These are phyloP conservation scores for Candida adriatica DNA, from an alignment of 805 yeast species.

Conservation along the genomic window DNA sequence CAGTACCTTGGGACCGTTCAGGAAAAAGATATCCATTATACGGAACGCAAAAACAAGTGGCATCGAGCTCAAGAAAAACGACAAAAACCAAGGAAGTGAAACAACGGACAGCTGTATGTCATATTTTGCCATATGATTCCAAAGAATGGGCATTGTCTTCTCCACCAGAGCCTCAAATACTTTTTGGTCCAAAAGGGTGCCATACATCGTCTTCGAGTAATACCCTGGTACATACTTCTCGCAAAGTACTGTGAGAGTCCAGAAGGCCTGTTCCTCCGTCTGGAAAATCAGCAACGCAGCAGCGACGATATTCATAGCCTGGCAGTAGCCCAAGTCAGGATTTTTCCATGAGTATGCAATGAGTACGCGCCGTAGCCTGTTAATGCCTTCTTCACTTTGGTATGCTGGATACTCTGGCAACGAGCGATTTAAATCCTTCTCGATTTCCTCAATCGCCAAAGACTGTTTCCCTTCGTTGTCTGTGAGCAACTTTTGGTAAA, in stretches of 20 bases:
- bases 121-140: conserved; percentile 69
- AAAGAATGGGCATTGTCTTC: conserved; percentile 80
- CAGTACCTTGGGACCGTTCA: conserved; percentile 81
- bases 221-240: conserved; percentile 90
- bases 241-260: conserved; percentile 80
- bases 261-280: conserved; percentile 96
- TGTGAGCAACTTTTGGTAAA: conserved; percentile 50
- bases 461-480: conserved; percentile 61
- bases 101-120: conserved; percentile 93
- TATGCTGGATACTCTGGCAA: conserved; percentile 95
- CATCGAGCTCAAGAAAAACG: conserved; percentile 86
- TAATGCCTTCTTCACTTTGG: conserved; percentile 80
- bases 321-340: conserved; percentile 97
- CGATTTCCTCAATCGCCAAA: conserved; percentile 91
- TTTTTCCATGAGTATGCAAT: conserved; percentile 96
- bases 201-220: conserved; percentile 96
- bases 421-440: conserved; percentile 90
- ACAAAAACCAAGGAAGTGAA: conserved; percentile 93
- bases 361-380: conserved; percentile 75
- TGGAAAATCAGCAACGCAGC: conserved; percentile 76
- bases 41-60: conserved; percentile 91
- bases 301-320: conserved; percentile 93
- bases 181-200: conserved; percentile 87
- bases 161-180: conserved; percentile 89
- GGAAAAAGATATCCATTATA: conserved; percentile 81